Evolutionary conservation across 2,329 filamentous ascomycete species (phyloP), one percentile per base, ranked within the genome.

Genomic region (Akanthomyces lecanii): DNA sequence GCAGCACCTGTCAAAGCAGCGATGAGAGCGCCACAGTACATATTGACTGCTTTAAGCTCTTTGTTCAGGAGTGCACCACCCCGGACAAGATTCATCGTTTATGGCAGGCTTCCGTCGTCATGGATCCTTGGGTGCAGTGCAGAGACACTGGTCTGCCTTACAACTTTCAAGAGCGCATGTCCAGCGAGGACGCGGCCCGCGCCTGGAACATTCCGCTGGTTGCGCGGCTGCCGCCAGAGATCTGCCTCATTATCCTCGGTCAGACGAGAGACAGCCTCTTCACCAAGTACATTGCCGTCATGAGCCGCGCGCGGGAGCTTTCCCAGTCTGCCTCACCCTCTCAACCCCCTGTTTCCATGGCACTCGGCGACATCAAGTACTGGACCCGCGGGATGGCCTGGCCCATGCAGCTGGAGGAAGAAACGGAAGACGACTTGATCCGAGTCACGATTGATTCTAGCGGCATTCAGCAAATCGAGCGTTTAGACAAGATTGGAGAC

Each of bases 1-100:
- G 59, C 51, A 28, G 28, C 59, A 10, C 21, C 4, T 62, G 59
- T 16, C 59, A 44, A 12, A 40, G 5, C 28, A 38, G 42, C 28
- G 40, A 55, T 4, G 59, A 62, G 51, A 62, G 50, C 23, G 59
- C 59, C 30, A 62, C 59, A 1, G 10, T 62, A 7, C 59, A 62
- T 21, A 21, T 33, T 8, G 59, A 62, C n/a, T 62, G 59, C 33
- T 62, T 62, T 30, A 47, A 62, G 51, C 59, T 62, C 40, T 62
- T 55, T n/a, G 30, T 55, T 10, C 11, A 40, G 21, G 59, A 62
- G 44, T 62, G 59, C 42, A 40, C 40, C 14, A 40, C 40, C 59
- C 38, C 50, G 14, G 59, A 55, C 44, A 62, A 62, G 44, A 28
- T 54, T 18, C 51, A 62, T 28, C 59, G 59, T 23, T 42, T 62